Percentiles rank a stretch among this genome's conserved stretches.
phyloP scores from a whole-genome alignment of 2,329 filamentous ascomycete species.

The Aspergillus glaucus region DNA sequence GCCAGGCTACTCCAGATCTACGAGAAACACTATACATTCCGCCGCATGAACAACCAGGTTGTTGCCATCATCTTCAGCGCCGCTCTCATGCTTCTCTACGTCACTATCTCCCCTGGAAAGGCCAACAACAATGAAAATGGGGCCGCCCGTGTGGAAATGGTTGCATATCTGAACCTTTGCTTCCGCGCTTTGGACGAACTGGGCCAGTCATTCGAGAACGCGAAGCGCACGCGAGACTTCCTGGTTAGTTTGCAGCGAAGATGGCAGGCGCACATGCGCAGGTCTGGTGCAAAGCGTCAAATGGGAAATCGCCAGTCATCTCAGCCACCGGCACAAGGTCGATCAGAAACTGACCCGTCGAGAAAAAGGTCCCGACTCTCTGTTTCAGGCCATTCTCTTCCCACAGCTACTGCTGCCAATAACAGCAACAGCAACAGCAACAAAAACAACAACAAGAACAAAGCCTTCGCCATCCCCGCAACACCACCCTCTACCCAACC shows the following conservation, averaged over 20 bases:
- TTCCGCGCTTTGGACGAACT: slow-evolving; percentile 39
- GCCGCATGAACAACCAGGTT: slow-evolving; percentile 39
- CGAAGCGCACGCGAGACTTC: slow-evolving; percentile 35
- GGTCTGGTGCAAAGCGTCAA: slow-evolving; percentile 27
- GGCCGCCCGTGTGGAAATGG: slow-evolving; percentile 26
- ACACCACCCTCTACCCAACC: slow-evolving; percentile 2
- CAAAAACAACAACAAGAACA: not conserved
- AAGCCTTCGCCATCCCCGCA: slow-evolving; percentile 2
- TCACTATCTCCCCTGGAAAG: slow-evolving; percentile 29
- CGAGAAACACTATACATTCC: slow-evolving; percentile 37
- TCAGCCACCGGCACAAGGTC: slow-evolving; percentile 1
- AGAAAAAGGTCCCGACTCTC: slow-evolving; percentile 21
- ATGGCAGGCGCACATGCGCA: slow-evolving; percentile 32
- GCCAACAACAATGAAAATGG: slow-evolving; percentile 13
- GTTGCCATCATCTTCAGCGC: slow-evolving; percentile 42
- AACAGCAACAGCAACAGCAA: not conserved
- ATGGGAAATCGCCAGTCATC: slow-evolving; percentile 16
- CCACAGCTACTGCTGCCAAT: not conserved
- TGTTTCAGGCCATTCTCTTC: not conserved
- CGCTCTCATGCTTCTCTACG: slow-evolving; percentile 35
- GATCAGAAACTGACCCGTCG: slow-evolving; percentile 6
- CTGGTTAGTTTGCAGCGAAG: slow-evolving; percentile 33
- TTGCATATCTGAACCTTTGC: slow-evolving; percentile 34
- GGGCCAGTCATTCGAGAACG: slow-evolving; percentile 36
- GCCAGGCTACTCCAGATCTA: slow-evolving; percentile 38